Conservation (phyloP, 2,329 filamentous ascomycete species). For the Cryphonectria carpinicola region DNA sequence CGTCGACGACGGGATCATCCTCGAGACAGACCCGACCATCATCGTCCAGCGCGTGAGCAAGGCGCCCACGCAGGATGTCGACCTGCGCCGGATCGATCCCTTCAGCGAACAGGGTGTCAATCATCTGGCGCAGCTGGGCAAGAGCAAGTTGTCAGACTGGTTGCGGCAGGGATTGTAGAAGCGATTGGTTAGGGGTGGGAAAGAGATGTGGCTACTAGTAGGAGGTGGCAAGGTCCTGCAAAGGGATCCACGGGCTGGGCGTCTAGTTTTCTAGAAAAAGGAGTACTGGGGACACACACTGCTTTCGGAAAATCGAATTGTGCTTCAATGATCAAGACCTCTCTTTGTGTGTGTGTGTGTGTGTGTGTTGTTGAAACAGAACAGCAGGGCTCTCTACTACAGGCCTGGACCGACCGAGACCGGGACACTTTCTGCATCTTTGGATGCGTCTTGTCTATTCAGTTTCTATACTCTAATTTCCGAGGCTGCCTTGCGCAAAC, state of each 20-base stretch:
- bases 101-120: constrained; percentile 92
- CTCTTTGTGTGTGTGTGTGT: neutral
- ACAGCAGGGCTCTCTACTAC: constrained; percentile 12
- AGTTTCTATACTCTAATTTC: constrained; percentile 44
- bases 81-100: constrained; percentile 87
- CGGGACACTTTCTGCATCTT: neutral
- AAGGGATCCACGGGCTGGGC: constrained; percentile 17
- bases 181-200: constrained; percentile 15
- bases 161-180: constrained; percentile 78
- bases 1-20: constrained; percentile 91
- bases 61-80: constrained; percentile 87
- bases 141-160: constrained; percentile 88
- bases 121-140: constrained; percentile 92
- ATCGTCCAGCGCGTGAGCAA: constrained; percentile 91
- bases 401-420: neutral
- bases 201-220: neutral
- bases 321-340: neutral
- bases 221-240: neutral
- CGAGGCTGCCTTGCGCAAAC: constrained; percentile 76
- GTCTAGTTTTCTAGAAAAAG: constrained; percentile 30
- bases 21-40: constrained; percentile 95
- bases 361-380: neutral
- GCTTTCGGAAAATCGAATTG: constrained; percentile 25
- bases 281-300: constrained; percentile 26
- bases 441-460: constrained; percentile 46